Percentiles rank a stretch among this genome's conserved stretches.
These are phyloP conservation scores for Cavenderia fasciculata DNA, from an alignment of 78 protist species.

Conservation along the genomic window DNA sequence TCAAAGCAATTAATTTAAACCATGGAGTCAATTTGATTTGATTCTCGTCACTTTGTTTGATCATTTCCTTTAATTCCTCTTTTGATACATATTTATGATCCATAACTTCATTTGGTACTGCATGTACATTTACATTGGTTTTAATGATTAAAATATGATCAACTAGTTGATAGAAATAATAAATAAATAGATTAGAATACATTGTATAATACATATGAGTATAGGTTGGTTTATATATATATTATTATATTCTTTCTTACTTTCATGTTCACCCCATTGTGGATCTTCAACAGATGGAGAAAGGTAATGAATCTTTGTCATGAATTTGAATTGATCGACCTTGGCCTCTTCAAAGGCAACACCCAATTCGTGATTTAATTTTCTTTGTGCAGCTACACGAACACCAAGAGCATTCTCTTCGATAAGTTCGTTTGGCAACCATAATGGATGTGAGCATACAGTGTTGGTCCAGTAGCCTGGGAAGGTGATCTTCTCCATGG, in stretches of 20 bases:
- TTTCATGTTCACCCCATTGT: constrained; percentile 94
- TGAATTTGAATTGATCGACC: constrained; percentile 59
- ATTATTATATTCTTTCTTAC: constrained; percentile 35
- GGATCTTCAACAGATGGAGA: constrained; percentile 59
- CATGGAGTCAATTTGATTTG: constrained; percentile 86
- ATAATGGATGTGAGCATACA: constrained; percentile 94
- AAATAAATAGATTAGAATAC: not conserved
- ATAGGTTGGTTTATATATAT: not conserved
- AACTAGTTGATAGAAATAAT: constrained; percentile 4
- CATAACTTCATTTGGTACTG: constrained; percentile 84
- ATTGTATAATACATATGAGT: too few relatives aligned
- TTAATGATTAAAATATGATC: constrained; percentile 82
- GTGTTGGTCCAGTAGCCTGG: constrained; percentile 94
- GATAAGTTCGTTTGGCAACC: constrained; percentile 35
- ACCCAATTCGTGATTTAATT: constrained; percentile 91
- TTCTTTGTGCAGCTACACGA: constrained; percentile 85
- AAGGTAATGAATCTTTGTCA: constrained; percentile 86
- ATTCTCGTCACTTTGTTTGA: constrained; percentile 47
- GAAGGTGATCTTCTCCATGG: constrained; percentile 89
- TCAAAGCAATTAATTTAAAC: constrained; percentile 80
- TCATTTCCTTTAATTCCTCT: constrained; percentile 71
- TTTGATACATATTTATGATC: constrained; percentile 73
- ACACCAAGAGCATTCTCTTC: constrained; percentile 80
- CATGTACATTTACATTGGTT: constrained; percentile 44
- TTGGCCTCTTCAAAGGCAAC: constrained; percentile 63